Evolutionary conservation across 139 green algal genomes (phyloP), one percentile per base, ranked within the genome.

Genomic region (Closterium sp.): DNA sequence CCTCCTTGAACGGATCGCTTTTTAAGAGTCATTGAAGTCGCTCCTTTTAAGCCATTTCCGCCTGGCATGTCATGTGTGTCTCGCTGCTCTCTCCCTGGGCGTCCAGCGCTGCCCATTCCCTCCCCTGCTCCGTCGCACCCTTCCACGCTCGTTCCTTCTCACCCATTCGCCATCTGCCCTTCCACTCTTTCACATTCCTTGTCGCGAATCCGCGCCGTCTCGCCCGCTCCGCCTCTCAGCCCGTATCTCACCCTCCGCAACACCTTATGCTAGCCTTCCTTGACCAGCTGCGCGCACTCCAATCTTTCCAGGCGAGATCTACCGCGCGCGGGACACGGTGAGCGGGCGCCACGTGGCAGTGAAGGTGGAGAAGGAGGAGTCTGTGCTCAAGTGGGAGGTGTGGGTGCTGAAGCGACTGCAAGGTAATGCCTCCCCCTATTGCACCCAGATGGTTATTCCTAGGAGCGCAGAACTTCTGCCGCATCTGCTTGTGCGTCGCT

Each of bases 301-400:
- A 12, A 19, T 76, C 7, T 76, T 16, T 76, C 8, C 33, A 92
- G 90, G 90, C 84, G 90, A 92, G 66, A 92, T 92, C 64, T 92
- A 92, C 64, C 84, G 90, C 5, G 90, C 84, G 25, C 34, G 33
- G 6, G 90, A 92, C 84, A 25, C 30, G 21, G 19, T 8, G 23
- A 86, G 31, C 23, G 84, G 84, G 85, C 32, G 38, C 16, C 55
- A 76, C 16, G 90, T 92, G 23, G 90, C 90, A 3, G n/a, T 92
- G 30, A 92, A 92, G 34, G 90, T 92, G 31, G 90, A 90, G 64
- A 92, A 92, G 84, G 84, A 90, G 86, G 90, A 92, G 34, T 33
- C n/a, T 12, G 90, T 92, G 31, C 90, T 92, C 16, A 69, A 83
- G 33, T 92, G 90, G 90, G 90, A 92, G 90, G 66, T 31, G 23